Evolutionary conservation across 73 alveolate species (phyloP), one percentile per base, ranked within the genome.

Genomic region (Blepharisma japonicum): DNA sequence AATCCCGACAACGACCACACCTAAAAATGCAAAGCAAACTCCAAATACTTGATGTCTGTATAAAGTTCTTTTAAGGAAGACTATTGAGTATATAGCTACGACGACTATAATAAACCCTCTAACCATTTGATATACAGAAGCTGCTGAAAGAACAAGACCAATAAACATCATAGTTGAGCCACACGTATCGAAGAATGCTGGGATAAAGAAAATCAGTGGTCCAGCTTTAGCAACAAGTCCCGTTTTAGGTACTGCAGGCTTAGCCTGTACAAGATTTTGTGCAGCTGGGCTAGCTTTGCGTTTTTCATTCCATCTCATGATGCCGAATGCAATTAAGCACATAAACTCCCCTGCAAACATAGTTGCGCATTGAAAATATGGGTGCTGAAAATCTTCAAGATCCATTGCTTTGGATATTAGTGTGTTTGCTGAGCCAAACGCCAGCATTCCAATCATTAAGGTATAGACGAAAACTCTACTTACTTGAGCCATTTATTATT

Each of bases 101-200:
- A 94, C 87, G 38, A 92, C 76, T 49, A 96, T 89, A 18, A 87
- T 84, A 72, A 92, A 94, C 7, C 98, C 98, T 68, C 97, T 87
- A 49, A 96, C 77, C 99, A 96, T 96, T 81, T 96, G 90, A 84
- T 94, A 94, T n/a, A 96, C 90, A 32, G 94, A 77, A 25, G 99
- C 91, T 21, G 92, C 56, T 23, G 87, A 80, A 72, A 80, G 82
- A 9, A 89, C 85, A 61, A 91, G 80, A 6, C 94, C 97, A 82
- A 91, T 79, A 61, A 88, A 85, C 77, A 80, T 87, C 56, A 85
- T 11, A 20, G 67, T 53, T 53, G 67, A 53, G 4, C 27, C 67
- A 53, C 67, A 53, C 27, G 23, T 14, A 53, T 53, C 67, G 23
- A 53, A 53, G 23, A 53, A 53, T 20, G 67, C n/a, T 53, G 67